Evolutionary conservation across 2,329 filamentous ascomycete genomes (phyloP).

Genomic region (Arthrobotrys conoides): DNA sequence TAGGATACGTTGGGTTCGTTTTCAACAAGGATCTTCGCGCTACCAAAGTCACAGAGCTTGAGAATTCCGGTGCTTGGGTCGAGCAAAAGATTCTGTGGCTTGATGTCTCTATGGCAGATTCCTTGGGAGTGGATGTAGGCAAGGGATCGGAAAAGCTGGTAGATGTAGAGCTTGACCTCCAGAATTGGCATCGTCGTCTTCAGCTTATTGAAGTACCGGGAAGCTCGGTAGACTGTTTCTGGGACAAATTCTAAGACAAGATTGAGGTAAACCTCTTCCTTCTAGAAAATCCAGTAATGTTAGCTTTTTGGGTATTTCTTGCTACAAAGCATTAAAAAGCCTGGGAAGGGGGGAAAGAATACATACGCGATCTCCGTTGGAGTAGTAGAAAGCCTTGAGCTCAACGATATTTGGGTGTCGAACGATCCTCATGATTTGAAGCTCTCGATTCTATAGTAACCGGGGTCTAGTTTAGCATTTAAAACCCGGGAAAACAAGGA

Average conservation of each 20-base stretch:
- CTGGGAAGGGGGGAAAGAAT: conserved; percentile 18
- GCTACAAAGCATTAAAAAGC: too few relatives aligned
- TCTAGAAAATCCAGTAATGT: conserved; percentile 71
- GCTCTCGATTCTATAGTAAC: conserved; percentile 86
- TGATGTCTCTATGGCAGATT: conserved; percentile 99
- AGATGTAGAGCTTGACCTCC: conserved; percentile 99
- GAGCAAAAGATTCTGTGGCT: conserved; percentile 95
- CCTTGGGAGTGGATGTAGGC: conserved; percentile 99
- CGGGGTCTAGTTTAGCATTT: conserved; percentile 55
- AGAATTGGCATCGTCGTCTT: conserved; percentile 99
- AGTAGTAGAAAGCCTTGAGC: conserved; percentile 99
- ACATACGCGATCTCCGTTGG: conserved; percentile 94
- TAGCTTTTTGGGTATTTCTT: too few relatives aligned
- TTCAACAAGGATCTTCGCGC: conserved; percentile 97
- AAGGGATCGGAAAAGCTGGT: conserved; percentile 97
- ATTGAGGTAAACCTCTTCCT: conserved; percentile 99
- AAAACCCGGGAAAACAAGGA: not conserved
- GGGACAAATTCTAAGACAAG: conserved; percentile 98
- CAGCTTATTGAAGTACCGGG: conserved; percentile 99
- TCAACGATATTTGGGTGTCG: conserved; percentile 99
- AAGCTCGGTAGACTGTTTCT: conserved; percentile 97
- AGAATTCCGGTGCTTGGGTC: conserved; percentile 91
- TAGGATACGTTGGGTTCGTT: conserved; percentile 99
- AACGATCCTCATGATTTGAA: conserved; percentile 99
- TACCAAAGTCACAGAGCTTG: conserved; percentile 99